These are phyloP conservation scores for Neurospora hispaniola DNA, from an alignment of 495 filamentous ascomycete species.

Conservation along the genomic window DNA sequence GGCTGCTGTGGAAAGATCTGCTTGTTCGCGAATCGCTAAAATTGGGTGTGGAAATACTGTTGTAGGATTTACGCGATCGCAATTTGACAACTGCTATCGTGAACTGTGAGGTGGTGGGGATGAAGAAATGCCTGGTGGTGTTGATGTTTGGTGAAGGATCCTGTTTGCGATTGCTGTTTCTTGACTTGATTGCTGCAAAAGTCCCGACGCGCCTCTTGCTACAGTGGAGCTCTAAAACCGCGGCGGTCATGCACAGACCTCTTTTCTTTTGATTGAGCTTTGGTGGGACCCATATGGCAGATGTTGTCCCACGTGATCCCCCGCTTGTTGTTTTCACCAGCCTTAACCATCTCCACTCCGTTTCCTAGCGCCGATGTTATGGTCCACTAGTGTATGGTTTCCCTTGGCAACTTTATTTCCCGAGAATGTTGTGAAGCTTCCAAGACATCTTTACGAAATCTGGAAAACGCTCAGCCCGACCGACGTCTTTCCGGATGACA, in stretches of 20 bases:
- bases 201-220: not conserved
- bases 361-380: not conserved
- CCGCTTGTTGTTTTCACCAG: not conserved
- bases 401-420: not conserved
- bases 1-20: not conserved
- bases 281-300: not conserved
- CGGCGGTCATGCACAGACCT: not conserved
- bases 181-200: not conserved
- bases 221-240: not conserved
- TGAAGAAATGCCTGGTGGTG: not conserved
- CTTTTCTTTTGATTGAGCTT: not conserved
- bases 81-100: not conserved
- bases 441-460: not conserved
- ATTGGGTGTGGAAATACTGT: not conserved
- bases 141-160: not conserved
- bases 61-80: not conserved
- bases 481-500: not conserved
- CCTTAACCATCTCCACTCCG: not conserved
- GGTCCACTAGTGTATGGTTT: not conserved
- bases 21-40: not conserved
- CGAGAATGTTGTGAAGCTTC: not conserved
- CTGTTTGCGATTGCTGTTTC: not conserved
- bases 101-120: not conserved
- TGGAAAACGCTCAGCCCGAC: not conserved
- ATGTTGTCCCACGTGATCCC: not conserved